Evolutionary conservation across 1,284 basidiomycete genomes (phyloP).

Genomic region (Ceratobasidium sp.): DNA sequence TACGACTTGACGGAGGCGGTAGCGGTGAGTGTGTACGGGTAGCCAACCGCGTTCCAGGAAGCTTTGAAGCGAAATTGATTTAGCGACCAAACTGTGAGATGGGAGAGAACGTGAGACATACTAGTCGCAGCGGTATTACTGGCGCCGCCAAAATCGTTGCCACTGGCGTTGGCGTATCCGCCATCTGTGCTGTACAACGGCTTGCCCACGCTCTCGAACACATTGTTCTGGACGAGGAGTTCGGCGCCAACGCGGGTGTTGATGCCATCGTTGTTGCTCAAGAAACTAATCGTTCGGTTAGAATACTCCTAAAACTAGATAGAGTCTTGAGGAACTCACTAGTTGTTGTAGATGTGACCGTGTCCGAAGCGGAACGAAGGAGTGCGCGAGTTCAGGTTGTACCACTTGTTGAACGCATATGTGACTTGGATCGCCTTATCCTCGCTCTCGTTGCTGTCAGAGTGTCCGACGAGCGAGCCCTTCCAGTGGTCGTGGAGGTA

Average conservation of each 20-base stretch:
- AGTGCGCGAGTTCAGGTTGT: conserved; percentile 51
- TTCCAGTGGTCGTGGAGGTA: conserved; percentile 61
- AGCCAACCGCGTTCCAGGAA: conserved; percentile 28
- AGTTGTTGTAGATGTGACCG: conserved; percentile 43
- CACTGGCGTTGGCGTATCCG: conserved; percentile 16
- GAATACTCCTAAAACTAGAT: neutral
- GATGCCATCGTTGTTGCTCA: conserved; percentile 49
- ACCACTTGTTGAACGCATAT: conserved; percentile 35
- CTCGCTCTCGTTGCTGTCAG: conserved; percentile 55
- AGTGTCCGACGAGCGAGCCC: conserved; percentile 59
- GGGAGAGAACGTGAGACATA: too few species aligned
- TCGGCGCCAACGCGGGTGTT: conserved; percentile 45
- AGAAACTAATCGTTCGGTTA: conserved; percentile 46
- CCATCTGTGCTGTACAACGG: conserved; percentile 47
- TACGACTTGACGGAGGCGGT: conserved; percentile 6
- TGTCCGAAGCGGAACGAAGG: conserved; percentile 54
- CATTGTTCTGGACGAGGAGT: conserved; percentile 59
- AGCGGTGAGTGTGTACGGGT: conserved; percentile 20
- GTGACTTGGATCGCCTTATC: conserved; percentile 44
- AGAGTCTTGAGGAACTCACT: neutral
- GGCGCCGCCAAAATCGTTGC: conserved; percentile 25
- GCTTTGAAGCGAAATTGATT: conserved; percentile 1
- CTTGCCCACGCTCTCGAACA: conserved; percentile 53
- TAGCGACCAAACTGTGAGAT: too few species aligned
- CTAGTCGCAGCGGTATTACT: conserved; percentile 3